Percentiles rank a stretch among this genome's conserved stretches.
These are phyloP conservation scores for Wilhelminamyces savonicus DNA, from an alignment of 805 yeast species.

Conservation along the genomic window DNA sequence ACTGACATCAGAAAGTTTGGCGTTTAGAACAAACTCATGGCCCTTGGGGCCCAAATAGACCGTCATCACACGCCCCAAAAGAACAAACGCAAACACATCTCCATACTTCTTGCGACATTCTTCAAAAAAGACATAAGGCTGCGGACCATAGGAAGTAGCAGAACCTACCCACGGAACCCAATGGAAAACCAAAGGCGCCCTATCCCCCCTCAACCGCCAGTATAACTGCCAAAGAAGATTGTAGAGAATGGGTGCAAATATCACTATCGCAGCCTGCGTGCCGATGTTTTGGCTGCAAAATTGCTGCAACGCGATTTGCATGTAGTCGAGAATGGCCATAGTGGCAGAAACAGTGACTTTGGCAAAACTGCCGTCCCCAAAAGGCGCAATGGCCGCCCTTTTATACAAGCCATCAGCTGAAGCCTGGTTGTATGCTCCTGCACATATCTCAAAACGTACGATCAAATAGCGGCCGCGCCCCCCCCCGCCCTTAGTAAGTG, in stretches of 20 bases:
- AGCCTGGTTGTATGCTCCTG: no score
- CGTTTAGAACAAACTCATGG: constrained; percentile 91
- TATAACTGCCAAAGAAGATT: constrained; percentile 59
- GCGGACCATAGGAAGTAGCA: constrained; percentile 83
- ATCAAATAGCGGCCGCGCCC: no score
- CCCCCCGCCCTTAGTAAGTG: no score
- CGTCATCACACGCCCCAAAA: constrained; percentile 89
- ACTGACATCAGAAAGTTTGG: constrained; percentile 80
- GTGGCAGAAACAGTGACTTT: no score
- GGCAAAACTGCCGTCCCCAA: no score
- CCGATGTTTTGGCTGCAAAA: no score
- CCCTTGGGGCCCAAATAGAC: constrained; percentile 97
- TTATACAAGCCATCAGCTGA: no score
- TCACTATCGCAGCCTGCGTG: constrained; percentile 25
- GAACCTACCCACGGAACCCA: constrained; percentile 96
- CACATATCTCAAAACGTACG: no score
- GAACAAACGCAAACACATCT: constrained; percentile 84
- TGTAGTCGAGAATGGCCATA: no score
- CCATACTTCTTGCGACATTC: constrained; percentile 78
- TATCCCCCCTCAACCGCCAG: constrained; percentile 65
- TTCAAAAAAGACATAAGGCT: constrained; percentile 86
- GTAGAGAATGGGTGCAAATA: constrained; percentile 56
- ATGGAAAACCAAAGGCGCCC: constrained; percentile 87
- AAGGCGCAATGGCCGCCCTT: no score
- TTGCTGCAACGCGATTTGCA: no score